Conservation (phyloP, 768 basidiomycete species). For the Neoboletus magnificus region DNA sequence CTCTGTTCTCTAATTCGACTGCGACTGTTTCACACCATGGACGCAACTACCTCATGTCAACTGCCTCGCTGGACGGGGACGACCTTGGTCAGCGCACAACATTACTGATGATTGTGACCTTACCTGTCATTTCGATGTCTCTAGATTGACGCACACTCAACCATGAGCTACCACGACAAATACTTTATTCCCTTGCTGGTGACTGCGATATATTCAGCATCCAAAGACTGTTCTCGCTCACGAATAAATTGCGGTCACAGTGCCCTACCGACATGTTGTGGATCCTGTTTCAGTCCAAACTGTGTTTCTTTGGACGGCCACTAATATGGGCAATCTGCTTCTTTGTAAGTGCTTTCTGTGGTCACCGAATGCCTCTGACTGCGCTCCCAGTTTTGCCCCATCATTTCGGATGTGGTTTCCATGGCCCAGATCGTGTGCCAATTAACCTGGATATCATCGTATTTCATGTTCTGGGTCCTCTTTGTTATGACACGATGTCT, state of each 20-base stretch:
- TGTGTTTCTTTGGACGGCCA: not conserved
- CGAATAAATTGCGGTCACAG: not conserved
- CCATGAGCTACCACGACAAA: not conserved
- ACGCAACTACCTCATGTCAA: not conserved
- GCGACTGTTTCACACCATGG: conserved; percentile 3
- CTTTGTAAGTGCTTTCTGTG: conserved; percentile 13
- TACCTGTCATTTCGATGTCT: not conserved
- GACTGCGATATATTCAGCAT: not conserved
- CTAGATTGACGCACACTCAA: conserved; percentile 8
- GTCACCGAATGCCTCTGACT: not conserved
- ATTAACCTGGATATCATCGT: conserved; percentile 14
- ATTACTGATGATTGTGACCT: not conserved
- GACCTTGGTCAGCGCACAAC: conserved; percentile 9
- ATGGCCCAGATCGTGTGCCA: conserved; percentile 11
- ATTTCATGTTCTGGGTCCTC: conserved; percentile 7
- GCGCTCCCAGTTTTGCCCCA: conserved; percentile 15
- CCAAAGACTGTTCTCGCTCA: not conserved
- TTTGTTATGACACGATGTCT: conserved; percentile 5
- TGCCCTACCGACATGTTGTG: not conserved
- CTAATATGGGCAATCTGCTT: conserved; percentile 19
- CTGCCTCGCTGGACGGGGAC: not conserved
- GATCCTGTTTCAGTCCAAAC: conserved; percentile 1
- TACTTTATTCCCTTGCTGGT: conserved; percentile 2
- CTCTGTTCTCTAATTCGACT: not conserved
- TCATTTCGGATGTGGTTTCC: conserved; percentile 22